Evolutionary conservation across 768 basidiomycete species (phyloP), one percentile per base, ranked within the genome.

Genomic region (Tulasnella sp.): DNA sequence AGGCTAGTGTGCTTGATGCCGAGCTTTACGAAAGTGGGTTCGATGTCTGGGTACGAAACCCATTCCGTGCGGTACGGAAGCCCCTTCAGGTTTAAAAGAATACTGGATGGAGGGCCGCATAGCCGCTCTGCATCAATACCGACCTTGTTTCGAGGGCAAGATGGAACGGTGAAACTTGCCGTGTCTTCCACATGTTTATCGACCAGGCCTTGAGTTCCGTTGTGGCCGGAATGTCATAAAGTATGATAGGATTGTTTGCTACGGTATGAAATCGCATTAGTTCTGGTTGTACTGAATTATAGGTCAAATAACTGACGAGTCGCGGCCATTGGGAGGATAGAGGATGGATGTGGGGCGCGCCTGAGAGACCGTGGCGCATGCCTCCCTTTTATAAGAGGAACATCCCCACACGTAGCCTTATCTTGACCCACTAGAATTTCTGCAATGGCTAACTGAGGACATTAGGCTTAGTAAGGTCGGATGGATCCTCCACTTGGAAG

Each of bases 31-130:
- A 82, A 75, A 34, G 76, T 81, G 19, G 82, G 79, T 56, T 80
- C 79, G 38, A 83, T 80, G n/a, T 83, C 81, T 24, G 82, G 80
- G 76, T 79, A 82, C 31, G 77, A 74, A 46, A 83, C 46, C 80
- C 80, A 82, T 27, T 80, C 77, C 12, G 82, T 81, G 31, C 48
- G 40, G 58, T 78, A 82, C 38, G 76, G 71, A 24, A 82, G 42
- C 2, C 76, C 34, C 34, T 80, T 76, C 48, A 72, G 62, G 38
- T 80, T 79, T 21, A 79, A 71, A 14, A 74, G 79, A 0, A 80
- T 40, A 3, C 81, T 77, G 31, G 39, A 27, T 48, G 12, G 21
- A 21, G 71, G 18, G 14, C 31, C 76, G 62, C 2, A 24, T 40
- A 21, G 52, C n/a, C 9, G 8, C 9, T 24, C 52, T 21, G 8